Base-by-base conservation (phyloP, 176 grass and related monocot species). In the Ensete ventricosum region DNA sequence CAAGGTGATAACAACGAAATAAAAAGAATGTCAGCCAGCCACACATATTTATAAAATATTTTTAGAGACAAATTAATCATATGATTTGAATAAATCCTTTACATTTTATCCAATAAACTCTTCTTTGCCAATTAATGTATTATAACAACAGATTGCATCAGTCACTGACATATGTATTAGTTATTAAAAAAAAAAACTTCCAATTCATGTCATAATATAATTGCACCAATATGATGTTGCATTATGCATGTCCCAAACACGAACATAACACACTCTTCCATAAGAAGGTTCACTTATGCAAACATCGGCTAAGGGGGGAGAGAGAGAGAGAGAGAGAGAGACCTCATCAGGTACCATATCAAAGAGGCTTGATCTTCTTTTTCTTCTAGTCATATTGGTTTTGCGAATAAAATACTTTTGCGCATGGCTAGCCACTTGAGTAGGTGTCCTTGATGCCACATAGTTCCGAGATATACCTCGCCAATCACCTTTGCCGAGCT, bases 371-470 rank as follows among this genome's bases (percentile, higher is more conserved):
- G 95, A 99, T 76, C 95, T 90, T 77, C 95, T 90, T 76, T 99
- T 99, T 52, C 95, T 90, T 79, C 95, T 86, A 25, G 86, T 87
- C 86, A 94, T 82, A 79, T 99, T 99, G 73, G 91, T 67, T 85
- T 99, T 91, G 3, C 95, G 90, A 73, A 94, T 94, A 66, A 99
- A 99, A 82, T 99, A 99, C 72, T 99, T 99, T 77, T 99, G 95
- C 59, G 95, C 95, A 73, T 99, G 90, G 60, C 95, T 99, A 53
- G 95, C 95, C 62, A 99, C 95, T 83, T 99, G 95, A 76, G 95
- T 99, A 81, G 95, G 95, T 54, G 95, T 99, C 62, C 95, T 85
- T 21, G 95, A 91, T 24, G 94, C 88, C 14, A 99, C 95, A 43
- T 84, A 99, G 76, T 91, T 99, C 80, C 95, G 95, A 84, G 95